Base-by-base conservation (phyloP, 1,284 basidiomycete genomes). In the Papiliotrema nemorosa region DNA sequence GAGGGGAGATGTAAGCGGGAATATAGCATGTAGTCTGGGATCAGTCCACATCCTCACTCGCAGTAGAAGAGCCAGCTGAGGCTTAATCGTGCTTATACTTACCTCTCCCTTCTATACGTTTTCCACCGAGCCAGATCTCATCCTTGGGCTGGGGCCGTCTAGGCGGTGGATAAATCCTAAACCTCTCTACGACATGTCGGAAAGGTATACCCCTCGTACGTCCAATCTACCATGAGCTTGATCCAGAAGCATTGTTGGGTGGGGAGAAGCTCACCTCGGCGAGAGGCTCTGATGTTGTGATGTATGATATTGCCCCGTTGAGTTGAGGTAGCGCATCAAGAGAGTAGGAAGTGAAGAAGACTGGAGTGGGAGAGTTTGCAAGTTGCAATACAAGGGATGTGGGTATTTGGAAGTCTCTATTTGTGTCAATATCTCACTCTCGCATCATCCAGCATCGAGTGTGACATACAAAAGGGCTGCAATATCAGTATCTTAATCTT, bases 271-370 rank as follows among this genome's bases (percentile, higher is more conserved):
- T 53, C 46, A 70, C 84, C 58, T 88, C 79, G 58, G 86, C 78
- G 34, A 93, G 76, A 52, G 86, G 81, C 67, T 87, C 88, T 7
- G 89, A 90, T 0, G 88, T 88, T 64, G 93, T 92, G 57, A 96
- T 88, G 70, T 97, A 97, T 34, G 89, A 90, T 37, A 97, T 79
- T 0, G 88, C 89, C n/a, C 92, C 93, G 61, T 88, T 88, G 47
- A 97, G 80, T 9, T 87, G 87, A 1, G 92, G 92, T 71, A 96
- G 81, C 7, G 90, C 90, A 53, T 88, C 91, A 78, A 94, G 87
- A 3, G 90, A 85, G 70, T 93, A 92, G 1, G 87, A 87, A 1
- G 90, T 94, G 70, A 83, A 88, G 77, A 96, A 96, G 37, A 93
- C 77, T 0, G 87, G 80, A 64, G 92, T 90, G 5, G 92, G 90